These are phyloP conservation scores for Dionaea muscipula DNA, from an alignment of 179 eudicot genomes.

Conservation along the genomic window DNA sequence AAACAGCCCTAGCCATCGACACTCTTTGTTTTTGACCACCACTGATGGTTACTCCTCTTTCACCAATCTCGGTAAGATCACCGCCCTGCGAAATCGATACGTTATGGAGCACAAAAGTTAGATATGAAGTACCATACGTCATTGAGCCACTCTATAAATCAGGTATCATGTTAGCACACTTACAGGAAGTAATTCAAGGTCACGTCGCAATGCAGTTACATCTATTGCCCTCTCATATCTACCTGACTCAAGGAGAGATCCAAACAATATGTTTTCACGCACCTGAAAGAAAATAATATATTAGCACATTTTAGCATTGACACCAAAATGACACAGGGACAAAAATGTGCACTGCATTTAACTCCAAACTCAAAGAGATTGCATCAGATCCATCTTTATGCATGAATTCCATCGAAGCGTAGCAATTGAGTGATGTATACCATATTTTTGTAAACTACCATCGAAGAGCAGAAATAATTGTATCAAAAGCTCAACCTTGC, in stretches of 20 bases:
- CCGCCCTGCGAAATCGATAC: constrained; percentile 43
- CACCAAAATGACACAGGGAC: neutral
- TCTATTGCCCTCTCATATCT: constrained; percentile 63
- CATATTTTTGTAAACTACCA: too few relatives aligned
- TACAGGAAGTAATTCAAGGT: constrained; percentile 75
- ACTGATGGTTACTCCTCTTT: constrained; percentile 94
- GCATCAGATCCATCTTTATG: too few relatives aligned
- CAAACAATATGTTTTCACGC: constrained; percentile 83
- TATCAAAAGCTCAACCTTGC: too few relatives aligned
- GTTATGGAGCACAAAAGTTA: neutral
- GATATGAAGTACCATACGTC: neutral
- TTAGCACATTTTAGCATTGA: neutral
- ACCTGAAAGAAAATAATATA: constrained; percentile 32
- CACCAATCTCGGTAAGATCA: constrained; percentile 97
- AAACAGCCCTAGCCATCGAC: constrained; percentile 95
- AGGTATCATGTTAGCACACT: constrained; percentile 12
- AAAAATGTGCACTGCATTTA: neutral
- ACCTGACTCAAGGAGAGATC: constrained; percentile 49
- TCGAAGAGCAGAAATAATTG: too few relatives aligned
- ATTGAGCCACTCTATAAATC: neutral
- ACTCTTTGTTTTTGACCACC: constrained; percentile 99
- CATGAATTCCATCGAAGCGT: too few relatives aligned
- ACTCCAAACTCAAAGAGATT: neutral
- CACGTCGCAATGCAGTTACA: constrained; percentile 72
- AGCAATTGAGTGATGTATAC: too few relatives aligned